These are phyloP conservation scores for Pseudopithomyces chartarum DNA, from an alignment of 2,329 filamentous ascomycete species.

Conservation along the genomic window DNA sequence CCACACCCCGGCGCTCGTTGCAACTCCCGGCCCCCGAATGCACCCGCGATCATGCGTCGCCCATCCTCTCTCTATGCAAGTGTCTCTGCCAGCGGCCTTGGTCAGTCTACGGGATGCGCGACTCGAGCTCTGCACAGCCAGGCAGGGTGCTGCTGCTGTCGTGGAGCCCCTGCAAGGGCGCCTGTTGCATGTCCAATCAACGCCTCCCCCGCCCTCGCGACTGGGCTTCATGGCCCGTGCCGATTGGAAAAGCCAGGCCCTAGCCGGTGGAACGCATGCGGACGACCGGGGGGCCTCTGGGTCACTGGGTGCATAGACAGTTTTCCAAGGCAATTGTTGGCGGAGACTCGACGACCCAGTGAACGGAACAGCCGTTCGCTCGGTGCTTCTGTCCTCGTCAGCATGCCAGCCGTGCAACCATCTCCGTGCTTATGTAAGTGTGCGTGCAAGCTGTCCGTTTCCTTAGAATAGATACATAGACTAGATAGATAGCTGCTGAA, in stretches of 20 bases:
- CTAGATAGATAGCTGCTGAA: not conserved
- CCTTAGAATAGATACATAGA: not conserved
- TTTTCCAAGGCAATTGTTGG: not conserved
- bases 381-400: not conserved
- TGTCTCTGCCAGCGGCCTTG: not conserved
- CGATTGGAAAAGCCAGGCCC: not conserved
- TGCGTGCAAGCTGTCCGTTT: not conserved
- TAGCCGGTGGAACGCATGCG: not conserved
- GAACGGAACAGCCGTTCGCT: constrained; percentile 4
- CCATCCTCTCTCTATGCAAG: not conserved
- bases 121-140: not conserved
- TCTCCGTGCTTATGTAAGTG: not conserved
- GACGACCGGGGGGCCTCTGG: not conserved
- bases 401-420: not conserved
- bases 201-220: not conserved
- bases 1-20: not conserved
- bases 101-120: not conserved
- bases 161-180: constrained; percentile 3
- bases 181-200: not conserved
- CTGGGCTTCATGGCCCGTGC: not conserved
- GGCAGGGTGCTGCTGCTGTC: not conserved
- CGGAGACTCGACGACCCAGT: not conserved
- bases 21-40: not conserved
- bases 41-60: not conserved
- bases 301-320: no score